Conservation (phyloP, 192 early-diverging fungal species). For the Funneliformis geosporum region DNA sequence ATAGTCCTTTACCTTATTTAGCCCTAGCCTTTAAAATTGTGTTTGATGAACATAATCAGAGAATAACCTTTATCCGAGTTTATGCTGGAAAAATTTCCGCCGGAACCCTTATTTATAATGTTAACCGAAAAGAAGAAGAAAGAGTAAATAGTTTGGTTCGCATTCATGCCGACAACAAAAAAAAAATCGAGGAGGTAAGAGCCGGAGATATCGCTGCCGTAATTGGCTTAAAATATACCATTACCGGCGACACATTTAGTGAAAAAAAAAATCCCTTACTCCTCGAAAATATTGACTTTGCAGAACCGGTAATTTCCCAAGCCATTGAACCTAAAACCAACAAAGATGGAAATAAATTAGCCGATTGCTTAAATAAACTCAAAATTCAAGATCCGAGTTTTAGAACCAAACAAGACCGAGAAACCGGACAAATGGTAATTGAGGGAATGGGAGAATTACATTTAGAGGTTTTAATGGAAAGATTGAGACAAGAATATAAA, state of each 20-base stretch:
- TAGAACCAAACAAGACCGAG: background rate
- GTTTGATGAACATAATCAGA: conserved; percentile 4
- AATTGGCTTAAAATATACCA: background rate
- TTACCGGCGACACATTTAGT: conserved; percentile 5
- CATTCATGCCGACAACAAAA: conserved; percentile 1
- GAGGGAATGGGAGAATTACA: conserved; percentile 15
- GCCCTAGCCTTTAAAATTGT: conserved; percentile 11
- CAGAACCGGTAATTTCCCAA: conserved; percentile 16
- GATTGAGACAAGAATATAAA: conserved; percentile 3
- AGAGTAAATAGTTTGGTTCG: background rate
- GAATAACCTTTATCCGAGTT: conserved; percentile 11
- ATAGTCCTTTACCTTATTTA: conserved; percentile 3
- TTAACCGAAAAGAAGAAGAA: too few relatives aligned
- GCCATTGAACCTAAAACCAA: conserved; percentile 17
- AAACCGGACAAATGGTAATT: conserved; percentile 18
- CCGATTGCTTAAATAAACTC: background rate
- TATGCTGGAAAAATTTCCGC: too few relatives aligned
- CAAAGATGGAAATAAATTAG: conserved; percentile 1
- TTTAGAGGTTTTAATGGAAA: conserved; percentile 10
- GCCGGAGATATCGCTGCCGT: conserved; percentile 10
- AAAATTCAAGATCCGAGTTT: conserved; percentile 19
- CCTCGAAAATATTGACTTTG: conserved; percentile 5
- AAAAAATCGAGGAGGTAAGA: background rate
- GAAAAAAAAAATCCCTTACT: conserved; percentile 6
- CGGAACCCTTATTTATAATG: too few relatives aligned